phyloP scores from a whole-genome alignment of 2,329 filamentous ascomycete genomes.

The Microdochium trichocladiopsis region DNA sequence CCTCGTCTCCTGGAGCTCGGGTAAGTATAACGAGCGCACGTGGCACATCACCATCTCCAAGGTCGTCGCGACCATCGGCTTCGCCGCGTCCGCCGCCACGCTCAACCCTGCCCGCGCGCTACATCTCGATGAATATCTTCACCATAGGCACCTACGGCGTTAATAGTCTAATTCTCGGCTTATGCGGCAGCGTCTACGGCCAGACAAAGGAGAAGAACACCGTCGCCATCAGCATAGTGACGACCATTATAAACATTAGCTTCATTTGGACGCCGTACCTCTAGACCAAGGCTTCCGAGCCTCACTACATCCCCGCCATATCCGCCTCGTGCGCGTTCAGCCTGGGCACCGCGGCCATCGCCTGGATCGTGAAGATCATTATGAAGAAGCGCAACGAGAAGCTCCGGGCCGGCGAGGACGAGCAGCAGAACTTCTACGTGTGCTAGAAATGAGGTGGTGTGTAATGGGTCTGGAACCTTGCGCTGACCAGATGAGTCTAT shows the following conservation, averaged over 20 bases:
- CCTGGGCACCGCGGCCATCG: constrained; percentile 23
- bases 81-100: constrained; percentile 17
- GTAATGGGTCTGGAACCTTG: too few species aligned
- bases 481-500: too few species aligned
- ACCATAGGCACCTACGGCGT: constrained; percentile 28
- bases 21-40: constrained; percentile 33
- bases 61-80: constrained; percentile 28
- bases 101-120: constrained; percentile 18
- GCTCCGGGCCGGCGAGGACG: constrained; percentile 15
- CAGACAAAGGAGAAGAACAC: constrained; percentile 41
- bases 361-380: constrained; percentile 28
- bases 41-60: constrained; percentile 38
- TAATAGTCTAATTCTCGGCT: constrained; percentile 36
- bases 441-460: too few species aligned
- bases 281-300: constrained; percentile 23
- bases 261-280: constrained; percentile 32
- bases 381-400: constrained; percentile 26
- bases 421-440: constrained; percentile 15
- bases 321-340: constrained; percentile 19
- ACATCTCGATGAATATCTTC: constrained; percentile 27
- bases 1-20: constrained; percentile 6
- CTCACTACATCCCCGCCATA: constrained; percentile 24
- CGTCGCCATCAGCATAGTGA: constrained; percentile 30
- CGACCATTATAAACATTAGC: constrained; percentile 21
- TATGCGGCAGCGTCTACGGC: constrained; percentile 29